Evolutionary conservation across 1,139 yeast genomes (phyloP), one percentile per base, ranked within the genome.

Genomic region (Lodderomyces elongisporus): DNA sequence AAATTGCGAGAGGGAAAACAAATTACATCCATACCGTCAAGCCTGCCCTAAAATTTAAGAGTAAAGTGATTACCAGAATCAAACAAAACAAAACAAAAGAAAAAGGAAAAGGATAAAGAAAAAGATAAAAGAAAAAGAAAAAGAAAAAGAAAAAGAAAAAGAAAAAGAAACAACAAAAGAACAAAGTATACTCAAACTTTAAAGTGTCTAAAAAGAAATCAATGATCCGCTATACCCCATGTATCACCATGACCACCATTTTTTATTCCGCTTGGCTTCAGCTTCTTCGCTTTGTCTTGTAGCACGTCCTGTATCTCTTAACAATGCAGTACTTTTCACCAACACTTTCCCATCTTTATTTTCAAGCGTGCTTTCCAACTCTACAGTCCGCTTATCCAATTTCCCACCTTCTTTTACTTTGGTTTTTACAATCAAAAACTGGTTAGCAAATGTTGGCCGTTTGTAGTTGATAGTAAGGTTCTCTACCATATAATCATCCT

Each of bases 371-470:
- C 66, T 60, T 30, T 58, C 59, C 41, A 66, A 50, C 6, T 43
- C 42, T 10, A 60, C 44, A 10, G 54, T 40, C 31, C 48, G 53
- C 2, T 42, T 55, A n/a, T 60, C 49, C 28, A 45, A 37, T 10
- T 46, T 46, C 23, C 42, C 34, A 17, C 47, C 46, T 44, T 35
- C 55, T 42, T 42, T 60, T 55, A 31, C 58, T 49, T 61, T 58
- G 1, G 87, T 75, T 45, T 72, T 76, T 12, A 89, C 66, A 2
- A 84, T 70, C 28, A 88, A 66, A 48, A 88, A 85, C 45, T 81
- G 91, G 49, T 85, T 80, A 6, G 93, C 91, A 39, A 82, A 55
- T 0, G 95, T 79, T 2, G 96, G 96, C 37, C 69, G 66, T 44
- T 66, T 73, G 60, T 89, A 89, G 32, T 68, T 64, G 12, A 85